Conservation (phyloP, 305 asterid genomes). For the Fraxinus sp. region DNA sequence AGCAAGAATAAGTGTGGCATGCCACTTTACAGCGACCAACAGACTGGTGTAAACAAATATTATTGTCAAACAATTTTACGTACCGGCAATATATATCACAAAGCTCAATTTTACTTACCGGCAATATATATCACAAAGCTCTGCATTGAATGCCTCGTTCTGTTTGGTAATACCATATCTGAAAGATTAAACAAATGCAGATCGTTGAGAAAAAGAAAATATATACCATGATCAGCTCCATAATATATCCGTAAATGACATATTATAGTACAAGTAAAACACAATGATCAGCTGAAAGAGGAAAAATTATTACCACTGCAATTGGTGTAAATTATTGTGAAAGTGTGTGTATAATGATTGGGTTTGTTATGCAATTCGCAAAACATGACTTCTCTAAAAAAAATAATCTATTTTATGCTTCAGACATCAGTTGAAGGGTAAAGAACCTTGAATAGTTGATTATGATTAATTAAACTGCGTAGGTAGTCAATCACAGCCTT, state of each 20-base stretch:
- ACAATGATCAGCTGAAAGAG: background rate
- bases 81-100: slow-evolving; percentile 90
- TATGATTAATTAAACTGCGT: background rate
- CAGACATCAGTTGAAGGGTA: background rate
- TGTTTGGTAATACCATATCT: slow-evolving; percentile 95
- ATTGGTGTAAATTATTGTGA: background rate
- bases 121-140: slow-evolving; percentile 89
- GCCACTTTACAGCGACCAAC: slow-evolving; percentile 12
- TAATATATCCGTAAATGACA: background rate
- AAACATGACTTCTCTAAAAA: background rate
- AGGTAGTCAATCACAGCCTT: background rate
- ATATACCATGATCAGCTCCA: background rate
- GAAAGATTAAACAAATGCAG: slow-evolving; percentile 28
- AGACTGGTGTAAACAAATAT: slow-evolving; percentile 6
- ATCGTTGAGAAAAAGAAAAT: slow-evolving; percentile 11
- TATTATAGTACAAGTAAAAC: background rate
- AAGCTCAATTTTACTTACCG: slow-evolving; percentile 71
- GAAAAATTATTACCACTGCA: background rate
- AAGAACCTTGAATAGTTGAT: background rate
- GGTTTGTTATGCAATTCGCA: background rate
- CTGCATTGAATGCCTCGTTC: slow-evolving; percentile 85
- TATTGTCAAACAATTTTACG: slow-evolving; percentile 21
- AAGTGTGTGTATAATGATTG: background rate
- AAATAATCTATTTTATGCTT: background rate
- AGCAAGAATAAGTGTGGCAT: background rate